Conservation (phyloP, 2,329 filamentous ascomycete species). For the Ploettnerulaceae sp. region DNA sequence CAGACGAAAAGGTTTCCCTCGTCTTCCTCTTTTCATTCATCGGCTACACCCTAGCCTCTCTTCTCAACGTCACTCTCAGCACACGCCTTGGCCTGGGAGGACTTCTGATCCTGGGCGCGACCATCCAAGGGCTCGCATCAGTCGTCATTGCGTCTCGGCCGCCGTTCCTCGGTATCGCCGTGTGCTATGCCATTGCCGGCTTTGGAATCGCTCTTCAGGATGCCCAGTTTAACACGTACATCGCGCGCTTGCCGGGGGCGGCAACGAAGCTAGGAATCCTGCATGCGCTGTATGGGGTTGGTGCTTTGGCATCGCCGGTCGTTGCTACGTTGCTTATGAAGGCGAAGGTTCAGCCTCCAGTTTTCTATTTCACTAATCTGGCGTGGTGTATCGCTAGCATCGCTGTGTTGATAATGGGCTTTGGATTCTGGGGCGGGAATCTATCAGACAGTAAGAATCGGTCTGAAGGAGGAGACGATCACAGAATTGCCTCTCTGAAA, state of each 20-base stretch:
- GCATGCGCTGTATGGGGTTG: slow-evolving; percentile 13
- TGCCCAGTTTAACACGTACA: slow-evolving; percentile 13
- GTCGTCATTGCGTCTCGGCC: slow-evolving; percentile 8
- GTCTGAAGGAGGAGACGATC: not conserved
- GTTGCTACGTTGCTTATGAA: slow-evolving; percentile 8
- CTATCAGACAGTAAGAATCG: not conserved
- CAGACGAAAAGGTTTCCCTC: slow-evolving; percentile 11
- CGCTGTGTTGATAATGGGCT: slow-evolving; percentile 6
- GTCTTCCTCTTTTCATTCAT: slow-evolving; percentile 10
- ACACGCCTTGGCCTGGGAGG: slow-evolving; percentile 9
- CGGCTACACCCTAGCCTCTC: slow-evolving; percentile 8
- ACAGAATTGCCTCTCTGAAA: not conserved
- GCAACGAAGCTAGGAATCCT: slow-evolving; percentile 13
- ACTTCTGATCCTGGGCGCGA: slow-evolving; percentile 8
- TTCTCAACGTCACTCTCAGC: slow-evolving; percentile 11
- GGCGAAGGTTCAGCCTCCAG: slow-evolving; percentile 2
- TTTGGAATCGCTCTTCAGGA: slow-evolving; percentile 14
- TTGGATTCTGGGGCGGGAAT: slow-evolving; percentile 3
- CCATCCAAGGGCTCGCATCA: slow-evolving; percentile 7
- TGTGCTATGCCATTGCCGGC: slow-evolving; percentile 9
- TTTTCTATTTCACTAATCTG: slow-evolving; percentile 11
- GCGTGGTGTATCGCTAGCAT: slow-evolving; percentile 6
- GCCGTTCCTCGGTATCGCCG: slow-evolving; percentile 7
- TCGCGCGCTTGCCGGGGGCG: slow-evolving; percentile 8
- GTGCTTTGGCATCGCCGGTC: slow-evolving; percentile 7